A percentile compares a stretch with the other conserved stretches of the same genome.
phyloP scores from a whole-genome alignment of 176 grass and related monocot genomes.

The Oryza officinalis region DNA sequence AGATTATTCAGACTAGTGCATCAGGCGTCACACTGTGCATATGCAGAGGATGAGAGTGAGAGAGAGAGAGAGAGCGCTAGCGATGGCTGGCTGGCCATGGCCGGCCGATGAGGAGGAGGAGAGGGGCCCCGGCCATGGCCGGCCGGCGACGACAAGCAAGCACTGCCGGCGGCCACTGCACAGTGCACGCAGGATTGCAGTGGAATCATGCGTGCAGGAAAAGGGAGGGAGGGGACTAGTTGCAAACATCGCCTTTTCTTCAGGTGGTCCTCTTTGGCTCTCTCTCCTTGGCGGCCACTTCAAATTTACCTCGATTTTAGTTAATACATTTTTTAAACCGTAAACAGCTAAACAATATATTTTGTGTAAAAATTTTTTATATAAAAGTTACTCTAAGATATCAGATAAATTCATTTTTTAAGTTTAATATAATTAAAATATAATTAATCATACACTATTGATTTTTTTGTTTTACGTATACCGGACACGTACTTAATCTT shows the following conservation, averaged over 20 bases:
- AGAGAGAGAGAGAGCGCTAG: neutral
- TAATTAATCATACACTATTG: too few relatives aligned
- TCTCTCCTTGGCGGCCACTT: neutral
- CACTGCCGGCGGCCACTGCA: neutral
- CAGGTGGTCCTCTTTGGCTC: slow-evolving; percentile 39
- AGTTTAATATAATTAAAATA: too few relatives aligned
- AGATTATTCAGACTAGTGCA: neutral
- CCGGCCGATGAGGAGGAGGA: neutral
- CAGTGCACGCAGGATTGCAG: neutral
- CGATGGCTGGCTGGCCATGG: neutral
- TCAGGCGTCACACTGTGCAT: neutral
- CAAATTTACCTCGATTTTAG: too few relatives aligned
- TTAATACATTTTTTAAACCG: too few relatives aligned
- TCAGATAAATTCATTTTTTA: too few relatives aligned
- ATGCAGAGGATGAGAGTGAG: neutral
- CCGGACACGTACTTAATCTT: too few relatives aligned
- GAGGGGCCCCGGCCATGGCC: neutral
- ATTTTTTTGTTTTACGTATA: too few relatives aligned
- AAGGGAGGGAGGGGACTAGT: neutral
- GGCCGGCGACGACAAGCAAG: neutral
- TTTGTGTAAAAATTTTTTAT: too few relatives aligned
- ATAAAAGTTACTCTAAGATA: too few relatives aligned
- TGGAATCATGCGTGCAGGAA: neutral
- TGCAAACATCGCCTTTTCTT: slow-evolving; percentile 42
- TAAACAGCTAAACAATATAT: too few relatives aligned